Conservation (phyloP, 2,329 filamentous ascomycete species). For the Diaporthe velutina region DNA sequence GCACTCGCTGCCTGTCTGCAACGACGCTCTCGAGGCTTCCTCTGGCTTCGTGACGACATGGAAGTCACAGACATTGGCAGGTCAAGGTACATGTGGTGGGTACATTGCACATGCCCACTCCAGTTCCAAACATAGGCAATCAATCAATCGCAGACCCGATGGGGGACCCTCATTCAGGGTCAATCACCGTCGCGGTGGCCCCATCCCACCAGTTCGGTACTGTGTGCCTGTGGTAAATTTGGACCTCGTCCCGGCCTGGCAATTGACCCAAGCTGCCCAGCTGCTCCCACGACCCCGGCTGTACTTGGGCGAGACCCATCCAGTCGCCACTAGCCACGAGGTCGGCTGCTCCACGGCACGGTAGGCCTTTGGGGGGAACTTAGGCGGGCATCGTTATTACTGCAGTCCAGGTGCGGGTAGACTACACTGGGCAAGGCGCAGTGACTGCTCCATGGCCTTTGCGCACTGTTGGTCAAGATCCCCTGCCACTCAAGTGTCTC, state of each 20-base stretch:
- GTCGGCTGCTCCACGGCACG: slow-evolving; percentile 7
- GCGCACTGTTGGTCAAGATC: neutral
- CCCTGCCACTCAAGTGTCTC: neutral
- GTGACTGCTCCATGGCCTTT: neutral
- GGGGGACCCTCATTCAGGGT: slow-evolving; percentile 23
- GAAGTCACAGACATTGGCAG: neutral
- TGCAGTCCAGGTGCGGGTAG: no score
- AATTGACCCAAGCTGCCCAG: neutral
- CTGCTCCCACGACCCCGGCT: neutral
- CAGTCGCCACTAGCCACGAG: slow-evolving; percentile 31
- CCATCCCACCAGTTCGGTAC: slow-evolving; percentile 30
- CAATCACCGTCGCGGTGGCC: slow-evolving; percentile 19
- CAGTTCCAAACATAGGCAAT: slow-evolving; percentile 29
- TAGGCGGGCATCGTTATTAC: no score
- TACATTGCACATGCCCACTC: neutral
- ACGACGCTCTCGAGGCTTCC: neutral
- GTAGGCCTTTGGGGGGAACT: neutral
- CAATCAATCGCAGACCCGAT: slow-evolving; percentile 29
- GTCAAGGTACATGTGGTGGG: neutral
- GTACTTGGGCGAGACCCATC: neutral
- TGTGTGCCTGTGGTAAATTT: slow-evolving; percentile 29
- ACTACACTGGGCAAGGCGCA: neutral
- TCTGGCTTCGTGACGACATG: neutral
- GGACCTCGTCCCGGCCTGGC: slow-evolving; percentile 21
- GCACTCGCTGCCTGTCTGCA: neutral